A percentile compares a stretch with the other conserved stretches of the same genome.
Evolutionary conservation across 345 rosid species (phyloP).

Genomic region (Sisymbrium altissimum): DNA sequence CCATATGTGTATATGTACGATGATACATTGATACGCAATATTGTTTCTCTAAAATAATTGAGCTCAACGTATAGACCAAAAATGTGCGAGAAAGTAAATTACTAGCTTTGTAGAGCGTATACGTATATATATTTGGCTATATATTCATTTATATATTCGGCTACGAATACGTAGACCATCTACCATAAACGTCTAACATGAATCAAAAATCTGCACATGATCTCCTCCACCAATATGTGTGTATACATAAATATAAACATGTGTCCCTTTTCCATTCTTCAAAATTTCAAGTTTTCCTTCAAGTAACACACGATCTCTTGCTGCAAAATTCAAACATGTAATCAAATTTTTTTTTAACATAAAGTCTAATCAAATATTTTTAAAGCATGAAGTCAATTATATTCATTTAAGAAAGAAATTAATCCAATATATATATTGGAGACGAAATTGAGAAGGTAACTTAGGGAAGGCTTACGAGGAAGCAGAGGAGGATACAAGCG

Average conservation of each 20-base stretch:
- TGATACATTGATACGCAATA: neutral
- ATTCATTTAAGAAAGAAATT: neutral
- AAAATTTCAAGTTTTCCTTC: constrained; percentile 67
- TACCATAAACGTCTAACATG: constrained; percentile 16
- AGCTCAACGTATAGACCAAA: neutral
- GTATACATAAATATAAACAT: neutral
- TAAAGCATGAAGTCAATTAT: neutral
- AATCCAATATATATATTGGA: neutral
- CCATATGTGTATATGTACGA: neutral
- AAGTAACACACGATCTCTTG: constrained; percentile 67
- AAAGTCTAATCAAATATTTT: neutral
- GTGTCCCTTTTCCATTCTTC: constrained; percentile 14
- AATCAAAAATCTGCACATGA: constrained; percentile 24
- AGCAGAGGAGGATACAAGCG: constrained; percentile 73
- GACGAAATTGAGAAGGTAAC: neutral
- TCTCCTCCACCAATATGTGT: constrained; percentile 1
- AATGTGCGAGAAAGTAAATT: neutral
- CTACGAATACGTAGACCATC: constrained; percentile 9
- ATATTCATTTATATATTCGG: neutral
- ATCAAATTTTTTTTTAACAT: neutral
- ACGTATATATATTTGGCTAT: neutral
- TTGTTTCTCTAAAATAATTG: neutral
- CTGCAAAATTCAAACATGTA: constrained; percentile 41
- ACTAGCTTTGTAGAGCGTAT: constrained; percentile 4
- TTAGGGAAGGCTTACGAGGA: constrained; percentile 49